Conservation (phyloP, 257 asterid genomes). For the Gentiana dahurica region DNA sequence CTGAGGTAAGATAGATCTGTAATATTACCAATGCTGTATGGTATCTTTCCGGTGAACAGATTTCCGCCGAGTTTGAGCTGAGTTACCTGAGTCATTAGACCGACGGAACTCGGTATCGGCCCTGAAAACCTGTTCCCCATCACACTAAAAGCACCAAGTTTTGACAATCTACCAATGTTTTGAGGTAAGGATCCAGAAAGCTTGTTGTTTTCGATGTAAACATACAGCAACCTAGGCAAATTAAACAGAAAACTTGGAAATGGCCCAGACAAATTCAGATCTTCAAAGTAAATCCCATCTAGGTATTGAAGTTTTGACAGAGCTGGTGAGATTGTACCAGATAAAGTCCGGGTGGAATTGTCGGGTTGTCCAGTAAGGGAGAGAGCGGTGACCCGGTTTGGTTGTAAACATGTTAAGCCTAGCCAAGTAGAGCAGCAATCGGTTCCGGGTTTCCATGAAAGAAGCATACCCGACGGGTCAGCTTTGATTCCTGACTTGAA, state of each 20-base stretch:
- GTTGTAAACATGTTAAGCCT: slow-evolving; percentile 36
- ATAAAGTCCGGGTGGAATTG: slow-evolving; percentile 20
- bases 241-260: slow-evolving; percentile 34
- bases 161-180: slow-evolving; percentile 20
- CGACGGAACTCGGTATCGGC: slow-evolving; percentile 37
- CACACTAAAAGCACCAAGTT: slow-evolving; percentile 23
- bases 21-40: slow-evolving; percentile 25
- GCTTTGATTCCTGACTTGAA: slow-evolving; percentile 60
- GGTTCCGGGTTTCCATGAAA: slow-evolving; percentile 58
- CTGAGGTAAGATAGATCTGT: slow-evolving; percentile 24
- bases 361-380: slow-evolving; percentile 19
- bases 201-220: slow-evolving; percentile 45
- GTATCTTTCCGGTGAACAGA: slow-evolving; percentile 48
- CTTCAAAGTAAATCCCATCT: slow-evolving; percentile 24
- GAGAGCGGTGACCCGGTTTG: slow-evolving; percentile 40
- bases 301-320: slow-evolving; percentile 43
- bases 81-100: slow-evolving; percentile 23
- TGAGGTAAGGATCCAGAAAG: slow-evolving; percentile 50
- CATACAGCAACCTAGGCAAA: slow-evolving; percentile 20
- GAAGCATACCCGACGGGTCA: slow-evolving; percentile 59
- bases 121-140: slow-evolving; percentile 60
- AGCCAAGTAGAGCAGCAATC: slow-evolving; percentile 60
- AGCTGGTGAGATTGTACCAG: slow-evolving; percentile 56
- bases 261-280: slow-evolving; percentile 48
- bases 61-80: slow-evolving; percentile 47